Conservation (phyloP, 805 yeast genomes). For the Suhomyces prunicola region DNA sequence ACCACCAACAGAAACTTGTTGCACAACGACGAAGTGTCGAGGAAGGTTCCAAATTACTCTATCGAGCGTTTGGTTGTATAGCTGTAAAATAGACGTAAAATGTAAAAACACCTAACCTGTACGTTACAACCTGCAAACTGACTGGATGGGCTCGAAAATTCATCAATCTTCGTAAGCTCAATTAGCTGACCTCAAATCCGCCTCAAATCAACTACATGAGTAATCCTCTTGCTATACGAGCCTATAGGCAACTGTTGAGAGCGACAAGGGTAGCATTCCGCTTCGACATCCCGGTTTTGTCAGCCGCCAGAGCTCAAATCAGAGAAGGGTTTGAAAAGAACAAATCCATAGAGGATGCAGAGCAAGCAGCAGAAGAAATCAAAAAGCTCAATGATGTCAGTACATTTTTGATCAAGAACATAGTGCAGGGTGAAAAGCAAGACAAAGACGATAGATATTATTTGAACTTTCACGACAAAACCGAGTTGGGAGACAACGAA, state of each 20-base stretch:
- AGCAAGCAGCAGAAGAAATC: constrained; percentile 40
- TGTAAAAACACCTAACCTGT: neutral
- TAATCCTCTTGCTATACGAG: constrained; percentile 21
- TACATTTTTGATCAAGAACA: constrained; percentile 60
- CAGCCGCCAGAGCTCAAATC: constrained; percentile 60
- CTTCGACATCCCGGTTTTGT: constrained; percentile 46
- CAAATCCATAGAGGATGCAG: constrained; percentile 14
- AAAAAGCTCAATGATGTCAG: constrained; percentile 67
- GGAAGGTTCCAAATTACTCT: constrained; percentile 53
- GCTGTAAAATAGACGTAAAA: neutral
- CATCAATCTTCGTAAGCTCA: neutral
- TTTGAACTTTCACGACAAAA: constrained; percentile 72
- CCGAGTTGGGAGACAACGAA: constrained; percentile 92
- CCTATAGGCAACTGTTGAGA: constrained; percentile 64
- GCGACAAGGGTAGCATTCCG: constrained; percentile 63
- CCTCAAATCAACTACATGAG: neutral
- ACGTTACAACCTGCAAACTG: neutral
- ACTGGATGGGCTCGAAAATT: neutral
- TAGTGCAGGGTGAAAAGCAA: constrained; percentile 77
- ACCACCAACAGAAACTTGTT: constrained; percentile 25
- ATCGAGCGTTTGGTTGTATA: constrained; percentile 46
- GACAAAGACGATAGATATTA: constrained; percentile 45
- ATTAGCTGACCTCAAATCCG: neutral
- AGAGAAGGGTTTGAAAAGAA: constrained; percentile 48
- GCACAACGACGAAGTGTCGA: constrained; percentile 26